Base-by-base conservation (phyloP, 495 filamentous ascomycete genomes). In the Penicillium pulvis region DNA sequence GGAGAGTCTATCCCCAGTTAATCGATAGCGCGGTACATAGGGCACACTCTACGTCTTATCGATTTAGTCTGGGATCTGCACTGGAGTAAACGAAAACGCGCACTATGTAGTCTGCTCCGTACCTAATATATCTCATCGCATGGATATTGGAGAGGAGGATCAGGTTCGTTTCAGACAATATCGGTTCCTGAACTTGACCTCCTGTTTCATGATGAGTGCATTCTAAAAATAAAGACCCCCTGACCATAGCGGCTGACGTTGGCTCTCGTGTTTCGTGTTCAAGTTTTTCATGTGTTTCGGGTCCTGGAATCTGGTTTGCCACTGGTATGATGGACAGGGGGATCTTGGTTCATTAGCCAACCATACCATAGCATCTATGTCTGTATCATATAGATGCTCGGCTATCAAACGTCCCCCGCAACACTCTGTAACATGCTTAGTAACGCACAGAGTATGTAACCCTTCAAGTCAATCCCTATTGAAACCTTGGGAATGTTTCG, bases 221-320 rank as follows among this genome's bases (percentile, higher is more conserved):
- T 28, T 53, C 51, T 53, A 53, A 53, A 53, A 55, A 55, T 47
- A 55, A 47, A 35, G n/a, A 9, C 28, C 28, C 24, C 50, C 50
- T 31, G 17, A 2, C 9, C 19, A 12, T 0, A 10, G 23, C 17
- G 41, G 53, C 53, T 55, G 39, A 55, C 53, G 53, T 47, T 43
- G 28, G 23, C 42, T 44, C 23, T 19, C 39, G 39, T 41, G 39
- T 41, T 41, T 41, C 39, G 39, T 11, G 16, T 41, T 17, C 12
- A 11, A 10, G 33, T 36, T 36, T 36, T 36, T 36, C 33, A 14
- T 36, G 33, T 36, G 33, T 36, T 36, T 36, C 33, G 33, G 33
- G 33, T 36, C 33, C 33, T 36, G 9, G 39, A 41, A n/a, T n/a
- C 39, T 41, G 14, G 39, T n/a, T 41, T 41, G 39, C 39, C 39